phyloP scores from a whole-genome alignment of 208 protist genomes.

The Phytomonas francai region DNA sequence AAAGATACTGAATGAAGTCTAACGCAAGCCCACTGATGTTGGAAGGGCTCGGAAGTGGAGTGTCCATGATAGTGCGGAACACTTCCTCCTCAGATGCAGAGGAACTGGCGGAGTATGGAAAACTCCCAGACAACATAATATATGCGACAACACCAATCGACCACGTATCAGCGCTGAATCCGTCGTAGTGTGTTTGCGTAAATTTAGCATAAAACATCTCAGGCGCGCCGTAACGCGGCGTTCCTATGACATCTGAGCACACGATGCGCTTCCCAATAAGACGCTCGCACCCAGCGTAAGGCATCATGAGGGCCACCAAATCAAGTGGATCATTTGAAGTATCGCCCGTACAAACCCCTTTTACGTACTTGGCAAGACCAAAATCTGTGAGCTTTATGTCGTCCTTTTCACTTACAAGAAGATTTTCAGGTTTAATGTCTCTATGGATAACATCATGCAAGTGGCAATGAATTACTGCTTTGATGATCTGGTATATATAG shows the following conservation, averaged over 20 bases:
- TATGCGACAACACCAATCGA: conserved; percentile 95
- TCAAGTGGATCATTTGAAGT: conserved; percentile 55
- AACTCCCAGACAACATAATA: conserved; percentile 94
- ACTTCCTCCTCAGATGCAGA: conserved; percentile 84
- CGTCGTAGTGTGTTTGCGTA: conserved; percentile 90
- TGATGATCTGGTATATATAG: conserved; percentile 88
- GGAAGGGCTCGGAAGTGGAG: conserved; percentile 63
- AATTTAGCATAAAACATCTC: conserved; percentile 92
- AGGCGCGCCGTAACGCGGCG: conserved; percentile 83
- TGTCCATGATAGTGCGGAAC: conserved; percentile 87
- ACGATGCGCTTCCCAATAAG: conserved; percentile 76
- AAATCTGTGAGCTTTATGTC: conserved; percentile 91
- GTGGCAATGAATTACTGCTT: conserved; percentile 87
- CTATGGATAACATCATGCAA: conserved; percentile 88
- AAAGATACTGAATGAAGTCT: conserved; percentile 72
- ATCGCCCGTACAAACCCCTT: conserved; percentile 62
- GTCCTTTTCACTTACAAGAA: conserved; percentile 82
- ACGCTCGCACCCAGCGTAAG: conserved; percentile 66
- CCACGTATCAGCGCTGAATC: conserved; percentile 94
- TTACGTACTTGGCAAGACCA: conserved; percentile 77
- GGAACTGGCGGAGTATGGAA: conserved; percentile 93
- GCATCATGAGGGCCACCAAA: conserved; percentile 63
- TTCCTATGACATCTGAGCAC: conserved; percentile 87
- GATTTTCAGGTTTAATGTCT: conserved; percentile 90
- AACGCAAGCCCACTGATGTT: conserved; percentile 58